Evolutionary conservation across 164 flowering plant species (phyloP).

Genomic region (Kingdonia uniflora): DNA sequence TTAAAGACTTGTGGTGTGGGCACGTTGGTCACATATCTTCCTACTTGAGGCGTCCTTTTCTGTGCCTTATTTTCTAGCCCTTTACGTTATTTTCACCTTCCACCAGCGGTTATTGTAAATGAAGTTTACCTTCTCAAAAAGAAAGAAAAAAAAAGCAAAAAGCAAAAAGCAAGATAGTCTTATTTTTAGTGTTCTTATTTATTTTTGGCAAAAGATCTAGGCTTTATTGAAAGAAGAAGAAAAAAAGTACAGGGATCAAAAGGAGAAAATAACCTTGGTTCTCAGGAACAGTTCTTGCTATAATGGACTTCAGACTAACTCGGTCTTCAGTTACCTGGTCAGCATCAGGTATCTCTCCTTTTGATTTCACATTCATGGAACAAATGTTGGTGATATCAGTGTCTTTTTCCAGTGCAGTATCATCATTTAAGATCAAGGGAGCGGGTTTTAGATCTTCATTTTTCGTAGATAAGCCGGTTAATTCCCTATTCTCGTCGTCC

Average conservation of each 20-base stretch:
- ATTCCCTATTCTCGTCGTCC: constrained; percentile 70
- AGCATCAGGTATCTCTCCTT: constrained; percentile 18
- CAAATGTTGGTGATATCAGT: constrained; percentile 11
- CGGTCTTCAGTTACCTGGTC: constrained; percentile 31
- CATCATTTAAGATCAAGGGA: constrained; percentile 17
- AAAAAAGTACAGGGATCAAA: too few species aligned
- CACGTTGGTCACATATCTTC: too few species aligned
- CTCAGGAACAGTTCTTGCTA: constrained; percentile 24
- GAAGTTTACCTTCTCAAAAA: too few species aligned
- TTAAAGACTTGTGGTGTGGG: too few species aligned
- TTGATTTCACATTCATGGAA: constrained; percentile 7
- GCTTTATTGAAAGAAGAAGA: too few species aligned
- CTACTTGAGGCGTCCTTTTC: too few species aligned
- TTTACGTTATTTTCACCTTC: too few species aligned
- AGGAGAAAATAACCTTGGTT: constrained; percentile 31
- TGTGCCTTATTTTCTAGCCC: too few species aligned
- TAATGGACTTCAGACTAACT: constrained; percentile 26
- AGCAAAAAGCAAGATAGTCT: too few species aligned
- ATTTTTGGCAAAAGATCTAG: too few species aligned
- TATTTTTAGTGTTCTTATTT: too few species aligned
- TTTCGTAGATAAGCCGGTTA: constrained; percentile 21
- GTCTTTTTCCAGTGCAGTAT: constrained; percentile 16
- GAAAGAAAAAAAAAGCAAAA: not conserved
- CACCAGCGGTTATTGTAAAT: too few species aligned
- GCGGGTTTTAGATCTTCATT: constrained; percentile 21